Evolutionary conservation across 257 asterid genomes (phyloP), one percentile per base, ranked within the genome.

Genomic region (Craterostigma plantagineum): DNA sequence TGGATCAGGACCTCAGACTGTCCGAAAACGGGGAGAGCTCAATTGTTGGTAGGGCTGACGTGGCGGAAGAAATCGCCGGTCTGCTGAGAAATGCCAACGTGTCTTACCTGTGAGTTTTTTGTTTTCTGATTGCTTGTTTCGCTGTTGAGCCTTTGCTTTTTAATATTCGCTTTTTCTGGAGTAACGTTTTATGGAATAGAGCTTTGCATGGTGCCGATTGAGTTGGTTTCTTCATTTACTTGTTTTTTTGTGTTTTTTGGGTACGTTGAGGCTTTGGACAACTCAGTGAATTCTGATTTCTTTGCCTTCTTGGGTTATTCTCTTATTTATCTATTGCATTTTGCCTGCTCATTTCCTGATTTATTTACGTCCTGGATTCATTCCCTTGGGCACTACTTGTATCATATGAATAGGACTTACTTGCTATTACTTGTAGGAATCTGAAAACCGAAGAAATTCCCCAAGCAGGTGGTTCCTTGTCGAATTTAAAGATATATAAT

Each of bases 31-130:
- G 48, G 50, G 70, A 62, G 35, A 66, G 68, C 58, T 58, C 63
- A 57, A 66, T 61, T 71, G 58, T 66, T 11, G 59, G 61, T 49
- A 63, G 71, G 15, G 65, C 50, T 42, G 87, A 65, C 52, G 78
- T 71, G 39, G 70, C 92, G 33, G 68, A 63, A 9, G 69, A 64
- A 61, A 73, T 90, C 58, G 84, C 94, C 53, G 91, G 75, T 56
- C 81, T 90, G 57, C 86, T 90, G 54, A 59, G 70, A 11, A 75
- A 63, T 58, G 71, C 92, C 9, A 94, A 90, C 51, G 91, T 72
- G 33, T 76, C 94, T 43, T 90, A 83, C 68, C 52, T 90, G 99
- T 90, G 66, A 83, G 99, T 68, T 16, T 61, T 51, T 14, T 35
- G n/a, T n/a, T n/a, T n/a, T n/a, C n/a, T 33, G 44, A 39, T 33